These are phyloP conservation scores for Anthracocystis walkeri DNA, from an alignment of 1,284 basidiomycete species.

Conservation along the genomic window DNA sequence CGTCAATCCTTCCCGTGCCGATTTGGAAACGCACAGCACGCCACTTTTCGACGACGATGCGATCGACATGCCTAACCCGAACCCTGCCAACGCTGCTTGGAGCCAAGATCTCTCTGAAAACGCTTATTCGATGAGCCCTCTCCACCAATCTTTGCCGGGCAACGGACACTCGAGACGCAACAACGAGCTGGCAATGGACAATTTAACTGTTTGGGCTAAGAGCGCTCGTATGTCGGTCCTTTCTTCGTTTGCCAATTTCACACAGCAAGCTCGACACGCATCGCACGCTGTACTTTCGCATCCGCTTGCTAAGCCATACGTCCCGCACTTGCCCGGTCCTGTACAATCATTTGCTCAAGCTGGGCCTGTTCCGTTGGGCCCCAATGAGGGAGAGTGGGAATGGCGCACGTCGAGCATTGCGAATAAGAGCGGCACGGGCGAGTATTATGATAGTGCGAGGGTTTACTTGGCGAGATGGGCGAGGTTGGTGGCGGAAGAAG, in stretches of 20 bases:
- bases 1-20: constrained; percentile 87
- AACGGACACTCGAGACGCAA: constrained; percentile 13
- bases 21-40: constrained; percentile 83
- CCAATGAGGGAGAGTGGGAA: constrained; percentile 58
- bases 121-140: constrained; percentile 42
- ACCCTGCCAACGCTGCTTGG: constrained; percentile 23
- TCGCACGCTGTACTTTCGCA: constrained; percentile 58
- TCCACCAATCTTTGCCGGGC: constrained; percentile 45
- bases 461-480: constrained; percentile 98
- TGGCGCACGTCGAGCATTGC: constrained; percentile 49
- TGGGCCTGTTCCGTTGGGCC: constrained; percentile 59
- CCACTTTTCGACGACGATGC: constrained; percentile 69
- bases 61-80: constrained; percentile 42
- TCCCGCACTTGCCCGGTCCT: constrained; percentile 53
- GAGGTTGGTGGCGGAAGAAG: constrained; percentile 78
- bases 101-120: constrained; percentile 49
- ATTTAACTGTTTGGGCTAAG: constrained; percentile 59
- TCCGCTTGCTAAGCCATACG: constrained; percentile 56
- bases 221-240: constrained; percentile 64
- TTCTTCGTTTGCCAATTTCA: constrained; percentile 63
- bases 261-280: constrained; percentile 60
- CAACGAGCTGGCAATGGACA: constrained; percentile 51
- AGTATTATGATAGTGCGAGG: constrained; percentile 92
- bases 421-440: constrained; percentile 49
- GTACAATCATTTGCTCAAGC: constrained; percentile 63